A percentile compares a stretch with the other conserved stretches of the same genome.
Conservation (phyloP, 768 basidiomycete genomes). For the Russula olivacea region DNA sequence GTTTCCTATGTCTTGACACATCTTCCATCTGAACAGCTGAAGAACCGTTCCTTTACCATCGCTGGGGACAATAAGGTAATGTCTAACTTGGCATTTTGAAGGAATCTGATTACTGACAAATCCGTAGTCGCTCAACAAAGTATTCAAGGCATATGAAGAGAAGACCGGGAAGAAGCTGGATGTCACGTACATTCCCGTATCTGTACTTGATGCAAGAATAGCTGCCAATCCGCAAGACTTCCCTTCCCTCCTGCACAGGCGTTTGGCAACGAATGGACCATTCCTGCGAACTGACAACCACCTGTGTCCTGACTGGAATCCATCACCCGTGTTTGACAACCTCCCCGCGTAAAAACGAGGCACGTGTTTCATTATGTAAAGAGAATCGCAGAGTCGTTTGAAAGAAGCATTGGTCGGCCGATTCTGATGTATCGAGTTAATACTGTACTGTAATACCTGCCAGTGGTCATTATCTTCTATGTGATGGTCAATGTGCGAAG, state of each 20-base stretch:
- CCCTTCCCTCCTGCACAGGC: not conserved
- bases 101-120: no score
- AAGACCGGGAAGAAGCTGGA: slow-evolving; percentile 25
- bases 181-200: slow-evolving; percentile 18
- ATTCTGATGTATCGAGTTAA: no score
- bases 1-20: slow-evolving; percentile 20
- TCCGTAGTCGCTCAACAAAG: slow-evolving; percentile 16
- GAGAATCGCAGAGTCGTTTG: no score
- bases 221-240: slow-evolving; percentile 18
- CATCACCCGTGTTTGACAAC: slow-evolving; percentile 17
- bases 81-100: no score
- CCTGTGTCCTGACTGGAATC: slow-evolving; percentile 26
- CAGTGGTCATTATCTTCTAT: no score
- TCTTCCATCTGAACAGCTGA: slow-evolving; percentile 15
- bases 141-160: slow-evolving; percentile 21
- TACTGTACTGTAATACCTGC: no score
- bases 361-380: no score
- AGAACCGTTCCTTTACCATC: slow-evolving; percentile 8
- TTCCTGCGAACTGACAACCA: slow-evolving; percentile 16
- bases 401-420: no score
- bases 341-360: not conserved
- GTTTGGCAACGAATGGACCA: slow-evolving; percentile 16
- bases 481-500: no score
- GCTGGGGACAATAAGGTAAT: slow-evolving; percentile 14
- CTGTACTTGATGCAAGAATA: slow-evolving; percentile 11